Evolutionary conservation across 2,329 filamentous ascomycete species (phyloP), one percentile per base, ranked within the genome.

Genomic region (Xylariaceae sp.): DNA sequence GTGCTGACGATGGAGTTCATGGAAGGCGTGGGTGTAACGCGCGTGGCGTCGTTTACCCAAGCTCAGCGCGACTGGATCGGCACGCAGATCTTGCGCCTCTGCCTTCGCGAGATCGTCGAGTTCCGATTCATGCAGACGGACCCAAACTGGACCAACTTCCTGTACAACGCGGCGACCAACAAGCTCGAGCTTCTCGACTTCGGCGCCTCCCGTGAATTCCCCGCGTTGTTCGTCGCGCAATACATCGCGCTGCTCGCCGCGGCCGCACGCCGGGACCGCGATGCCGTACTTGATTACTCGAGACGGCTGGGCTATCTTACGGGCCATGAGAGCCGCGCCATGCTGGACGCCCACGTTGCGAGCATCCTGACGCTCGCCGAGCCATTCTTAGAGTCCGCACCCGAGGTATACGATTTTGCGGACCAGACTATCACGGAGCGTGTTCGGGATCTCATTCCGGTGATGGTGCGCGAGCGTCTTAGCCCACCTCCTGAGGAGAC

Each of bases 61-160:
- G 78, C 83, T 47, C 90, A 97, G 70, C 85, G 87, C 56, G 91
- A 99, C 74, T 96, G 92, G 89, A 95, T 99, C 65, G 94, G 94
- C 49, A 94, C 90, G 0, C 89, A 97, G 65, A 89, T 97, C 61
- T 80, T 97, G 49, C 88, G 91, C 3, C 84, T 99, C 10, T 97
- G 91, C 68, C 80, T 97, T 37, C 86, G 92, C 54, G 94, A 97
- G 73, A 92, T 97, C 63, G 86, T 86, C 60, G 90, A 96, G 71
- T 97, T 96, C 81, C 85, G 80, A 56, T 97, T 95, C 75, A 99
- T 99, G 94, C 94, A 99, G 74, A 99, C 94, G 5, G 94, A 99
- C 68, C 94, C 94, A 39, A 99, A 99, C 76, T 99, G 94, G 94
- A 97, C 92, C 32, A 99, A 99, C 72, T 99, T 99, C 71, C 79